Conservation (phyloP, 1,139 yeast species). For the Entelexis paramagnoliae region DNA sequence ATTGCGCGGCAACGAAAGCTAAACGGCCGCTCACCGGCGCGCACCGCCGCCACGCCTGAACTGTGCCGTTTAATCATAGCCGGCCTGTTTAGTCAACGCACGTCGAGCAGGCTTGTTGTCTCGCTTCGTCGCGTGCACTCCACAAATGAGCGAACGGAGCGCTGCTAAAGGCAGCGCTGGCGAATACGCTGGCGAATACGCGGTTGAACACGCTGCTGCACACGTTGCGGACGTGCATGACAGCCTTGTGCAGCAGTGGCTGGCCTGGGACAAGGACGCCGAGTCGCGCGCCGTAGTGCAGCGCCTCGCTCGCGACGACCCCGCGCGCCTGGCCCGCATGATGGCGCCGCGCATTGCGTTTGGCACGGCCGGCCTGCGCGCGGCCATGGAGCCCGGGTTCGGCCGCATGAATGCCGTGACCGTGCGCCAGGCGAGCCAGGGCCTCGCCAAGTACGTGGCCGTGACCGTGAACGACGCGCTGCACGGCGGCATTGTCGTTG, state of each 20-base stretch:
- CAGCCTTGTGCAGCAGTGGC: constrained; percentile 16
- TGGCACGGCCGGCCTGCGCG: constrained; percentile 40
- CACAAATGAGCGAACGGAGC: too few species aligned
- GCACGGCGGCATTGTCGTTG: constrained; percentile 55
- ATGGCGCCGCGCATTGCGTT: constrained; percentile 23
- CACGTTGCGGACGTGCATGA: background rate
- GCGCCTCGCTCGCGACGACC: constrained; percentile 5
- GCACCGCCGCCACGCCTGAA: too few species aligned
- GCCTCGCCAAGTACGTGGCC: constrained; percentile 55
- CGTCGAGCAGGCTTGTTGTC: too few species aligned
- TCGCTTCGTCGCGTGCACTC: too few species aligned
- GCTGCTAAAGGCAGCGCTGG: too few species aligned
- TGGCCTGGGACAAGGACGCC: constrained; percentile 11
- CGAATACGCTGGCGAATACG: too few species aligned
- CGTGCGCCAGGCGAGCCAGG: constrained; percentile 85
- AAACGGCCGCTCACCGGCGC: too few species aligned
- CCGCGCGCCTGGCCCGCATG: constrained; percentile 2
- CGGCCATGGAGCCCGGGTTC: constrained; percentile 85
- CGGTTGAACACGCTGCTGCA: too few species aligned
- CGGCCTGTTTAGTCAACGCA: too few species aligned
- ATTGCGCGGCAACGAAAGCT: background rate
- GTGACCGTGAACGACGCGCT: constrained; percentile 30
- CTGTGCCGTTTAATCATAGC: too few species aligned
- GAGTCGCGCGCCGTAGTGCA: constrained; percentile 7
- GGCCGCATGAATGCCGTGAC: constrained; percentile 84